Base-by-base conservation (phyloP, 192 early-diverging fungal species). In the Backusella tarrabulga region DNA sequence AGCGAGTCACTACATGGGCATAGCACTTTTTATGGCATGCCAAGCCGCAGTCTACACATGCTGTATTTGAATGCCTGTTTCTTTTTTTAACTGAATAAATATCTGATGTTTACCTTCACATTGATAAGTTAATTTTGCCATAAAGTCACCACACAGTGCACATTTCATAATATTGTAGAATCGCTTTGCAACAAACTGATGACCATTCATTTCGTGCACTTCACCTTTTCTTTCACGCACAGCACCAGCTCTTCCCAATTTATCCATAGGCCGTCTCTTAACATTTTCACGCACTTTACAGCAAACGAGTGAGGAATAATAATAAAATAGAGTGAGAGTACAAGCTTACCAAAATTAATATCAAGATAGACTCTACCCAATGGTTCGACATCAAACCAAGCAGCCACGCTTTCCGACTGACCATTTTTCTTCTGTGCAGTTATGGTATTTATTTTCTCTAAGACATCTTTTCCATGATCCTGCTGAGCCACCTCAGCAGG, bases 131-230 rank as follows among this genome's bases (percentile, higher is more conserved):
- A 91, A 84, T 76, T 93, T 95, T 32, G 95, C 92, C 60, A 99
- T 90, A 77, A 98, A 96, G 78, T 98, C 98, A 71, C 88, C 86
- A 83, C 98, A 99, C 6, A 96, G 81, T 12, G 96, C 97, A 83
- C 98, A 99, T 81, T 95, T 95, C 96, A 98, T 97, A 80, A 98
- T 96, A 74, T 97, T 94, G 85, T 98, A 98, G 41, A 95, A 97
- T 71, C 92, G 90, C 71, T 92, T 87, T 19, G 92, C 86, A 73
- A 91, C 91, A 84, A 99, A 98, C 80, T 96, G 92, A 81, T 99
- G 98, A 17, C 98, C 97, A 74, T 93, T 95, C 85, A 93, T 88
- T 70, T 96, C 95, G 26, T 88, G 90, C 34, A 94, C 90, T 42
- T 95, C 90, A 56, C 96, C 96, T 71, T 96, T 89, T 77, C 87